Conservation (phyloP, 1,284 basidiomycete genomes). For the Rhodotorula sp. region DNA sequence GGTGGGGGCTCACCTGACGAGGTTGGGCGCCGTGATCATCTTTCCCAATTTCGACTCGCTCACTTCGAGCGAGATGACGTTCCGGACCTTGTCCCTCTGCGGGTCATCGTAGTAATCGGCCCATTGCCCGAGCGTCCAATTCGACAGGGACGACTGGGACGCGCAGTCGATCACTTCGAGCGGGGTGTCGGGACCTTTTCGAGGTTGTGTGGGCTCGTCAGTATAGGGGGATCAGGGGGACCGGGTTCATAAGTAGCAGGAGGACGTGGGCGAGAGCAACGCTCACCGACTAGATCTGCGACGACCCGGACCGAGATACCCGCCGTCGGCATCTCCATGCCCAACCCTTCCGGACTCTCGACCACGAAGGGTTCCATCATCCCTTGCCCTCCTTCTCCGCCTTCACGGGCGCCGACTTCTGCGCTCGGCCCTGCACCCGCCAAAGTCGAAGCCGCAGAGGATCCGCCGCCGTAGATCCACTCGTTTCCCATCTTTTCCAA, state of each 20-base stretch:
- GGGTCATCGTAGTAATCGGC: constrained; percentile 76
- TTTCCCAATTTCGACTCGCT: constrained; percentile 72
- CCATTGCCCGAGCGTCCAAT: constrained; percentile 87
- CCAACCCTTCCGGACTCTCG: constrained; percentile 69
- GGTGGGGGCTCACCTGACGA: constrained; percentile 56
- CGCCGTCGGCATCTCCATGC: constrained; percentile 75
- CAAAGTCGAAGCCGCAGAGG: neutral
- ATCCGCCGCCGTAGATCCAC: constrained; percentile 65
- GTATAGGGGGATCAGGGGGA: neutral
- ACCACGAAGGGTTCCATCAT: constrained; percentile 74
- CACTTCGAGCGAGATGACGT: constrained; percentile 85
- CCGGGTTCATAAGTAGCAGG: too few species aligned
- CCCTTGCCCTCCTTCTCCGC: constrained; percentile 49
- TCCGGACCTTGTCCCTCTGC: constrained; percentile 76
- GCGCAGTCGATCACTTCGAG: constrained; percentile 73
- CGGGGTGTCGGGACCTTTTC: constrained; percentile 61
- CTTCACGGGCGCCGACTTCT: neutral
- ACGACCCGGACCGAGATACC: constrained; percentile 74
- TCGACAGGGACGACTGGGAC: constrained; percentile 47
- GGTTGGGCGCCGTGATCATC: constrained; percentile 72
- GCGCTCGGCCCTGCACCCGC: constrained; percentile 30
- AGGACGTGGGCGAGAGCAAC: neutral
- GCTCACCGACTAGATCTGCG: constrained; percentile 63
- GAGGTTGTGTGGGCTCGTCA: neutral
- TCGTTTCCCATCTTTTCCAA: constrained; percentile 56